A percentile compares a stretch with the other conserved stretches of the same genome.
Evolutionary conservation across 2,329 filamentous ascomycete species (phyloP).

Genomic region (Aphanoascus verrucosus): DNA sequence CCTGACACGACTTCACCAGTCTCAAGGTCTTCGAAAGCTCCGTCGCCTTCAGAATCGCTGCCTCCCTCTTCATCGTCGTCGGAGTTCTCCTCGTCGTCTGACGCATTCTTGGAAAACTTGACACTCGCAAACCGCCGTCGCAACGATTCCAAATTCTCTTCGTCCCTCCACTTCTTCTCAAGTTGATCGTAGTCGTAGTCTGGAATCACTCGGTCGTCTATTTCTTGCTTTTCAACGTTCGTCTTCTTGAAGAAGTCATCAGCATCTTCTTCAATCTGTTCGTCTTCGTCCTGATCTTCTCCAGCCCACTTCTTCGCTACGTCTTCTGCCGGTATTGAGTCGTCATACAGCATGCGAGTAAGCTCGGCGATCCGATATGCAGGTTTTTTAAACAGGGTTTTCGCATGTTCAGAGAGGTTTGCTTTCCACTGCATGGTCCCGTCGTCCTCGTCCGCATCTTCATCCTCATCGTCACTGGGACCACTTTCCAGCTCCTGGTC

Average conservation of each 20-base stretch:
- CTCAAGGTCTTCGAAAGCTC: constrained; percentile 77
- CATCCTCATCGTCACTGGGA: constrained; percentile 43
- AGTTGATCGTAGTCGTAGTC: constrained; percentile 68
- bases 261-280: constrained; percentile 53
- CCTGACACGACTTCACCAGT: constrained; percentile 50
- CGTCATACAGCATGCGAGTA: constrained; percentile 79
- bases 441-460: constrained; percentile 43
- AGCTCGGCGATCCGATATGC: constrained; percentile 73
- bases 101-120: constrained; percentile 48
- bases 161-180: constrained; percentile 72
- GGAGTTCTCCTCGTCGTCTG: constrained; percentile 45
- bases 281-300: constrained; percentile 41
- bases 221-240: constrained; percentile 38
- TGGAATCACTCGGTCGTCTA: constrained; percentile 71
- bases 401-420: constrained; percentile 67
- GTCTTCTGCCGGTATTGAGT: constrained; percentile 61
- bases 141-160: constrained; percentile 64
- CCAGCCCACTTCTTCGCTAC: constrained; percentile 69
- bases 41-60: constrained; percentile 58
- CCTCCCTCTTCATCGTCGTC: constrained; percentile 37
- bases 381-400: constrained; percentile 57
- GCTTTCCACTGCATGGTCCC: constrained; percentile 76
- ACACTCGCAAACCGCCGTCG: constrained; percentile 65
- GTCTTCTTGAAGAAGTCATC: constrained; percentile 55
- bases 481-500: constrained; percentile 45